Percentiles rank a stretch among this genome's conserved stretches.
Evolutionary conservation across 441 rosid genomes (phyloP).

Genomic region (Pelargonium cotyledonis): DNA sequence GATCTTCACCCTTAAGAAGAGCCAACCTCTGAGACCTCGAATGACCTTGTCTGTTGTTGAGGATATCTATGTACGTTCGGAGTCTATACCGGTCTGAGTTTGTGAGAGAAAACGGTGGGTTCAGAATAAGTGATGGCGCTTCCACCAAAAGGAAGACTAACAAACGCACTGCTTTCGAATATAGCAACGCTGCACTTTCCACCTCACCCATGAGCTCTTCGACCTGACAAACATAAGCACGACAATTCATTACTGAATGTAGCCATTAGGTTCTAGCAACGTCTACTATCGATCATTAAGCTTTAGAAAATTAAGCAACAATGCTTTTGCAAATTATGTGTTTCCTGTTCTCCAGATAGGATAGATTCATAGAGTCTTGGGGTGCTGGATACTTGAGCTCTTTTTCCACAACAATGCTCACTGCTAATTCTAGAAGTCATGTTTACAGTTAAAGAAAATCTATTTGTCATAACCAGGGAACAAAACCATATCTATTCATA

Average conservation of each 20-base stretch:
- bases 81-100: constrained; percentile 71
- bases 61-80: constrained; percentile 55
- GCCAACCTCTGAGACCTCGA: constrained; percentile 51
- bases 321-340: too few species aligned
- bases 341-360: too few species aligned
- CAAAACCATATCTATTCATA: too few species aligned
- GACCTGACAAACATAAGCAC: constrained; percentile 44
- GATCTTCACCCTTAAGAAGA: constrained; percentile 45
- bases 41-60: constrained; percentile 57
- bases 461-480: too few species aligned
- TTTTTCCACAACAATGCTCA: too few species aligned
- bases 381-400: too few species aligned
- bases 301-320: too few species aligned
- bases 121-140: constrained; percentile 78
- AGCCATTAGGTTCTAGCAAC: not conserved
- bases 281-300: too few species aligned
- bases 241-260: not conserved
- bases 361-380: too few species aligned
- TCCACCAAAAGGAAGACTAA: constrained; percentile 72
- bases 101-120: constrained; percentile 86
- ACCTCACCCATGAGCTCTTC: constrained; percentile 62
- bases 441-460: too few species aligned
- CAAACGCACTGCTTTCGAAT: constrained; percentile 66
- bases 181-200: constrained; percentile 53
- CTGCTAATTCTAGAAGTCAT: too few species aligned